These are phyloP conservation scores for Trametes coccinea DNA, from an alignment of 768 basidiomycete species.

Conservation along the genomic window DNA sequence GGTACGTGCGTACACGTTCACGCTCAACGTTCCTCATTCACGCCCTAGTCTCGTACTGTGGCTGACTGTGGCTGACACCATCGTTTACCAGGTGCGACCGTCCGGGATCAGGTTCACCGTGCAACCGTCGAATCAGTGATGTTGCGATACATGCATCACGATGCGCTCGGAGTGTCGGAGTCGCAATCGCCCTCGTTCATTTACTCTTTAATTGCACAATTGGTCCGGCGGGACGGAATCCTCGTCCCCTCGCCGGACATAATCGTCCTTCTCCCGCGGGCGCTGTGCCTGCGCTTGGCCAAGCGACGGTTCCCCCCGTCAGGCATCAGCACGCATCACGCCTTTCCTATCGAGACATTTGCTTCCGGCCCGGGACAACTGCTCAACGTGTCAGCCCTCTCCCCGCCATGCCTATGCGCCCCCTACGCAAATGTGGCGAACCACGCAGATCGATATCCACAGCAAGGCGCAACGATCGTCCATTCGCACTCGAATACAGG, in stretches of 20 bases:
- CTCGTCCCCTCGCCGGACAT: slow-evolving; percentile 1
- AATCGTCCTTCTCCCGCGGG: background rate
- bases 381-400: too few relatives aligned
- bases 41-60: too few relatives aligned
- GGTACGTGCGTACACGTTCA: background rate
- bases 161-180: background rate
- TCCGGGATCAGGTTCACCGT: background rate
- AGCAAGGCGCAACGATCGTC: too few relatives aligned
- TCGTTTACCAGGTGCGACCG: too few relatives aligned
- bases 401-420: too few relatives aligned
- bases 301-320: background rate
- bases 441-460: background rate
- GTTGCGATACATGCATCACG: background rate
- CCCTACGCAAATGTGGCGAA: too few relatives aligned
- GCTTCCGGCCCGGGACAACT: background rate
- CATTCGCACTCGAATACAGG: background rate
- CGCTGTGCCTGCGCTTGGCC: background rate
- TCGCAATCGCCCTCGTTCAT: background rate
- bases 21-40: too few relatives aligned
- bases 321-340: background rate
- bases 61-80: too few relatives aligned
- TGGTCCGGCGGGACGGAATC: background rate
- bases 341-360: background rate
- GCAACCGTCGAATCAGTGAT: background rate
- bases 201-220: slow-evolving; percentile 1